Conservation (phyloP, 192 early-diverging fungal species). For the Backusella australiensis region DNA sequence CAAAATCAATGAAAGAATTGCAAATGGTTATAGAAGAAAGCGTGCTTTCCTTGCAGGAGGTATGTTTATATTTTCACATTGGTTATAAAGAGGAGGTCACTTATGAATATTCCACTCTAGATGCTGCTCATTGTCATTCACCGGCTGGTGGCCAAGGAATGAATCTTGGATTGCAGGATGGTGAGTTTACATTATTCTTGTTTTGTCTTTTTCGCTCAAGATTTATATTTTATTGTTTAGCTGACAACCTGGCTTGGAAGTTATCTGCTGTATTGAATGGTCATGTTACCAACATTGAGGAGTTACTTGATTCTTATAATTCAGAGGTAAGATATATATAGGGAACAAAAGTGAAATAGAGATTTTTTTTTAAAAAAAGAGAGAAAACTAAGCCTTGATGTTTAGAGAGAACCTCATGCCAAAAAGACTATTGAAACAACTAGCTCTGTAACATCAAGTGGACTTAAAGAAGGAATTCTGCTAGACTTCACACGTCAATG, state of each 20-base stretch:
- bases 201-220: not conserved
- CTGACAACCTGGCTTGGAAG: slow-evolving; percentile 49
- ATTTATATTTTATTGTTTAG: slow-evolving; percentile 12
- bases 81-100: not conserved
- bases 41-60: slow-evolving; percentile 36
- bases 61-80: not conserved
- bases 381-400: not conserved
- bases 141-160: slow-evolving; percentile 41
- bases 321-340: slow-evolving; percentile 24
- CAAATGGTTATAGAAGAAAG: slow-evolving; percentile 27
- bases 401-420: slow-evolving; percentile 7
- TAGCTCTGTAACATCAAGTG: not conserved
- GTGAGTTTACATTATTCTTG: slow-evolving; percentile 3
- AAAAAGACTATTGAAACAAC: slow-evolving; percentile 1
- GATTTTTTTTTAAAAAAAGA: not conserved
- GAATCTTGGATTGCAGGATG: slow-evolving; percentile 47
- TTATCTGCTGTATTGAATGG: slow-evolving; percentile 39
- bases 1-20: slow-evolving; percentile 34
- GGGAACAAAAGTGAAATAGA: not conserved
- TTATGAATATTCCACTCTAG: slow-evolving; percentile 5
- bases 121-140: slow-evolving; percentile 40
- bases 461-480: not conserved
- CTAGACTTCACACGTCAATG: not conserved
- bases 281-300: slow-evolving; percentile 17
- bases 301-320: slow-evolving; percentile 38